Conservation (phyloP, 1,139 yeast species). For the Debaryomyces singareniensis region DNA sequence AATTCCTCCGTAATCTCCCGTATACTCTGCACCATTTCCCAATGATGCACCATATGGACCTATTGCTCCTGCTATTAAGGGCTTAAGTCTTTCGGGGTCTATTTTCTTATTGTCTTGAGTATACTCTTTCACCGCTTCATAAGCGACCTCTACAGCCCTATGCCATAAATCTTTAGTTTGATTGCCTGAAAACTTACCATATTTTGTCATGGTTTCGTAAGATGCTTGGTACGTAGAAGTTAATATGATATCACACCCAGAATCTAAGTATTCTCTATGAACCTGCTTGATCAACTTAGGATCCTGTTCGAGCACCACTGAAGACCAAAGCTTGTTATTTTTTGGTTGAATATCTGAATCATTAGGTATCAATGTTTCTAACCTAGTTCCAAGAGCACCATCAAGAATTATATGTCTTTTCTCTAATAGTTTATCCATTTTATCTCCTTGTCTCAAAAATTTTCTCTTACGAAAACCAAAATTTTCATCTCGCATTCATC, state of each 20-base stretch:
- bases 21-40: slow-evolving; percentile 63
- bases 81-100: slow-evolving; percentile 1
- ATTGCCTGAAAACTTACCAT: slow-evolving; percentile 19
- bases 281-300: slow-evolving; percentile 44
- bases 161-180: slow-evolving; percentile 25
- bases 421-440: neutral
- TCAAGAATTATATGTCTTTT: slow-evolving; percentile 12
- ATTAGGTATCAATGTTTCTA: slow-evolving; percentile 13
- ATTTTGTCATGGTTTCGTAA: slow-evolving; percentile 28
- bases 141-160: slow-evolving; percentile 23
- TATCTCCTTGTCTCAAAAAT: too few species aligned
- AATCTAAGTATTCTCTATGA: slow-evolving; percentile 43
- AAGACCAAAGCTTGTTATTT: slow-evolving; percentile 51
- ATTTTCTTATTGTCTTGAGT: neutral
- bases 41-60: slow-evolving; percentile 71
- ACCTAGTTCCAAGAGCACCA: slow-evolving; percentile 28
- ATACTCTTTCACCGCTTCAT: slow-evolving; percentile 16
- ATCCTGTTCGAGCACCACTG: slow-evolving; percentile 41
- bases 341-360: slow-evolving; percentile 10
- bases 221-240: slow-evolving; percentile 64
- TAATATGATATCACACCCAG: slow-evolving; percentile 52
- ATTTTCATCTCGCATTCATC: too few species aligned
- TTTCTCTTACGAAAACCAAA: too few species aligned
- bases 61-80: slow-evolving; percentile 50
- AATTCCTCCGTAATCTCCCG: slow-evolving; percentile 47